Conservation (phyloP, 768 basidiomycete species). For the Clitopilus hobsonii region DNA sequence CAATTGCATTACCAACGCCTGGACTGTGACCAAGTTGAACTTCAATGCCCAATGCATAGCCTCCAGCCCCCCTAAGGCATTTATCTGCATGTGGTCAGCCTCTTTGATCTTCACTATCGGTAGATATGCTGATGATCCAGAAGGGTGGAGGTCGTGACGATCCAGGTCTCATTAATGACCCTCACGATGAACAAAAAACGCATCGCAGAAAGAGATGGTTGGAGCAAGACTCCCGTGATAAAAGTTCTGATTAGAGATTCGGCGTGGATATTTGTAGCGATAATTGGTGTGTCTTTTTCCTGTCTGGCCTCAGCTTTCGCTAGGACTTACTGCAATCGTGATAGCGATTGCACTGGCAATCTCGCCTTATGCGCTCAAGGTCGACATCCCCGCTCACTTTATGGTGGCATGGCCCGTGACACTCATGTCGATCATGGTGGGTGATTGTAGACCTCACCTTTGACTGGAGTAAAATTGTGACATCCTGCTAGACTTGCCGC, state of each 20-base stretch:
- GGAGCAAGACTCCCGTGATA: slow-evolving; percentile 3
- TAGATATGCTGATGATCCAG: background rate
- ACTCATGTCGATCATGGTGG: no score
- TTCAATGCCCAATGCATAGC: slow-evolving; percentile 4
- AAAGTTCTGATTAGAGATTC: slow-evolving; percentile 8
- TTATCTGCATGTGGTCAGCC: slow-evolving; percentile 4
- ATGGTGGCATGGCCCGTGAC: no score
- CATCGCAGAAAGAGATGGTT: slow-evolving; percentile 3
- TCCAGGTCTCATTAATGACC: slow-evolving; percentile 1
- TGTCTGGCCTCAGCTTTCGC: background rate
- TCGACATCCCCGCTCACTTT: background rate
- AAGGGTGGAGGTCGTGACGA: background rate
- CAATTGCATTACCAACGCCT: no score
- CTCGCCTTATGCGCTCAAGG: background rate
- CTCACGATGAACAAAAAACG: slow-evolving; percentile 5
- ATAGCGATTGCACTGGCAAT: background rate
- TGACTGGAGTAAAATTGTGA: no score
- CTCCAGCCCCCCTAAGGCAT: slow-evolving; percentile 1
- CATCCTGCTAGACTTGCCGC: no score
- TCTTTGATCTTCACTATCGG: background rate
- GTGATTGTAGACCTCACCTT: no score
- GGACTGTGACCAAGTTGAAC: background rate
- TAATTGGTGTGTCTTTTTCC: slow-evolving; percentile 2
- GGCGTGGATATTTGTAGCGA: slow-evolving; percentile 4
- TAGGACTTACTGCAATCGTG: background rate